These are phyloP conservation scores for Bimuria novae-zelandiae DNA, from an alignment of 2,329 filamentous ascomycete species.

Conservation along the genomic window DNA sequence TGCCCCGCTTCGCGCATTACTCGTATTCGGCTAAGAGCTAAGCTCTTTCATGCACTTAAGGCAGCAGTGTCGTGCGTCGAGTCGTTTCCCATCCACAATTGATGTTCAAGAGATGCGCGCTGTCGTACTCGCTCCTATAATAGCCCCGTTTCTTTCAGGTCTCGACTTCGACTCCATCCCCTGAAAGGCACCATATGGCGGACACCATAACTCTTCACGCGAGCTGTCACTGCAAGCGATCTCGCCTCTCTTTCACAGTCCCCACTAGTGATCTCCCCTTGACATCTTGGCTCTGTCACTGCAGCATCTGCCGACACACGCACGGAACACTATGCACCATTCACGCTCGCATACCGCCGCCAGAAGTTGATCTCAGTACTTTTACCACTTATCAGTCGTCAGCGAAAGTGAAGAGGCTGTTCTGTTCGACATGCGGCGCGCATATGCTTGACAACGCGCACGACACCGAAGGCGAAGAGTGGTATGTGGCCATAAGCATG, in stretches of 20 bases:
- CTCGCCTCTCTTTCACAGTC: constrained; percentile 42
- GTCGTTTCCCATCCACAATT: neutral
- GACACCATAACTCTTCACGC: constrained; percentile 1
- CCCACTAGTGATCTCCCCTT: constrained; percentile 44
- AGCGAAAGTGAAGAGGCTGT: constrained; percentile 49
- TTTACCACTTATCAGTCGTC: constrained; percentile 53
- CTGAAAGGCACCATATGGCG: neutral
- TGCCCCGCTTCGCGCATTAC: neutral
- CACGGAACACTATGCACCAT: constrained; percentile 55
- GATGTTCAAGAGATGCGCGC: neutral
- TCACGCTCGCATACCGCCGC: constrained; percentile 49
- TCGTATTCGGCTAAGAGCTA: too few species aligned
- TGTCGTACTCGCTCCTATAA: neutral
- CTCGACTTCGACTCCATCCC: too few species aligned
- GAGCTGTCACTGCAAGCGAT: constrained; percentile 21
- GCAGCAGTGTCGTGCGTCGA: too few species aligned
- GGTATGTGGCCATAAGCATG: constrained; percentile 36
- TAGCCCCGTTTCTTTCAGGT: too few species aligned
- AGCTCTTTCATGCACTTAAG: too few species aligned
- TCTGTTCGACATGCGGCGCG: constrained; percentile 57
- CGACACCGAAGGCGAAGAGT: constrained; percentile 17
- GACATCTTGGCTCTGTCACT: constrained; percentile 56
- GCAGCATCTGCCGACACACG: constrained; percentile 54
- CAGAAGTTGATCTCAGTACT: constrained; percentile 36
- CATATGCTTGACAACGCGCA: constrained; percentile 37